A percentile compares a stretch with the other conserved stretches of the same genome.
Evolutionary conservation across 306 rosid species (phyloP).

Genomic region (Notholithocarpus densiflorus): DNA sequence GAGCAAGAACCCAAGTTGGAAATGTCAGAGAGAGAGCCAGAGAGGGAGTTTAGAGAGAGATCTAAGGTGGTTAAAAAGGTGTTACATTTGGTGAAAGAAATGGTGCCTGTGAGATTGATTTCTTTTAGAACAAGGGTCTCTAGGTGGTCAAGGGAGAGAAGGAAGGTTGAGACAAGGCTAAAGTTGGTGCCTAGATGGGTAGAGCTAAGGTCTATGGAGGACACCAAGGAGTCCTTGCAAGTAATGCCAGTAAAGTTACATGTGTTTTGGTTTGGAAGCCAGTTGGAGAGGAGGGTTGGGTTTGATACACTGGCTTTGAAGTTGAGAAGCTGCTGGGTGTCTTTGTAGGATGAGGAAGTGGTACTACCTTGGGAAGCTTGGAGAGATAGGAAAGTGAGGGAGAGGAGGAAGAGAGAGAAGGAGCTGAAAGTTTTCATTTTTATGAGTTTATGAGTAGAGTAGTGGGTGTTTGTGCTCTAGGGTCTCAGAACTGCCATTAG

Average conservation of each 20-base stretch:
- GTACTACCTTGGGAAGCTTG: background rate
- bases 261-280: constrained; percentile 60
- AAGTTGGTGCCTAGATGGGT: constrained; percentile 49
- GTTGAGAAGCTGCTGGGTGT: constrained; percentile 47
- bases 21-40: constrained; percentile 43
- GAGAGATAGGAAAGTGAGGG: constrained; percentile 19
- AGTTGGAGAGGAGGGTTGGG: constrained; percentile 40
- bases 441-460: background rate
- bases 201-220: constrained; percentile 61
- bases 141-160: constrained; percentile 52
- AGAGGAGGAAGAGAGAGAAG: background rate
- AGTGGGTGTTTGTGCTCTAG: constrained; percentile 9
- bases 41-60: constrained; percentile 64
- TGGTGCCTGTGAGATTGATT: constrained; percentile 56
- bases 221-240: constrained; percentile 49
- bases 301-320: constrained; percentile 62
- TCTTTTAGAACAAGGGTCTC: constrained; percentile 45
- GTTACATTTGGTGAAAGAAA: constrained; percentile 46
- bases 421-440: constrained; percentile 28
- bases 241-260: constrained; percentile 59
- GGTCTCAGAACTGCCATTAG: constrained; percentile 59
- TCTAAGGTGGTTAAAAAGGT: constrained; percentile 53
- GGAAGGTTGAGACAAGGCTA: constrained; percentile 35
- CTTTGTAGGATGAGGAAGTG: constrained; percentile 19
- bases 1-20: constrained; percentile 45